phyloP scores from a whole-genome alignment of 192 early-diverging fungal genomes.

The Backusella macrospora region DNA sequence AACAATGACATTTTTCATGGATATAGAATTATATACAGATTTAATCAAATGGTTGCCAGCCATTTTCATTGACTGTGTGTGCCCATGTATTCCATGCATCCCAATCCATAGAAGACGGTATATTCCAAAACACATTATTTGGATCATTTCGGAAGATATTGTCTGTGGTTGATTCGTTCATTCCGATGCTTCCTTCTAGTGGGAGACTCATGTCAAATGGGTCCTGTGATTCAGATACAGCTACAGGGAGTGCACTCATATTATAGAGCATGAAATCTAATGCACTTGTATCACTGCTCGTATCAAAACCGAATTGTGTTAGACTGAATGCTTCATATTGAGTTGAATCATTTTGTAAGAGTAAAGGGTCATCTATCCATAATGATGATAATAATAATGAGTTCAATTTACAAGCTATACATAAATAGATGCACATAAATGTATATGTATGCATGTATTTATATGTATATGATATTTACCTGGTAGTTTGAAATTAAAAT shows the following conservation, averaged over 20 bases:
- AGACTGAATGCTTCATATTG: neutral
- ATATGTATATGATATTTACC: neutral
- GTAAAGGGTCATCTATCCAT: neutral
- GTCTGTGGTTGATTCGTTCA: neutral
- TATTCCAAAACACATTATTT: slow-evolving; percentile 17
- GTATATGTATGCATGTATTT: neutral
- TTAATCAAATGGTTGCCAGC: slow-evolving; percentile 9
- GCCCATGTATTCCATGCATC: slow-evolving; percentile 7
- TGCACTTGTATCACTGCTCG: neutral
- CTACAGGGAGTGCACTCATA: neutral
- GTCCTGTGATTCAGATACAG: neutral
- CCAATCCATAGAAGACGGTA: slow-evolving; percentile 4
- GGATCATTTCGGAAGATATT: slow-evolving; percentile 12
- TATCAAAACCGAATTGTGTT: slow-evolving; percentile 3
- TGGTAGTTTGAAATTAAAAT: neutral
- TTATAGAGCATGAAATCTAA: neutral
- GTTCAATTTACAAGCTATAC: neutral
- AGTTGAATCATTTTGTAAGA: neutral
- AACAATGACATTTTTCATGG: no score
- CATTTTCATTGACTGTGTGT: slow-evolving; percentile 2
- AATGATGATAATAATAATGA: neutral
- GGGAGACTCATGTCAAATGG: neutral
- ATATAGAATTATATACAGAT: no score
- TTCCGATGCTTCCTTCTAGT: neutral
- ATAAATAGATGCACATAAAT: neutral